Conservation (phyloP, 2,329 filamentous ascomycete species). For the Diaporthe capsici region DNA sequence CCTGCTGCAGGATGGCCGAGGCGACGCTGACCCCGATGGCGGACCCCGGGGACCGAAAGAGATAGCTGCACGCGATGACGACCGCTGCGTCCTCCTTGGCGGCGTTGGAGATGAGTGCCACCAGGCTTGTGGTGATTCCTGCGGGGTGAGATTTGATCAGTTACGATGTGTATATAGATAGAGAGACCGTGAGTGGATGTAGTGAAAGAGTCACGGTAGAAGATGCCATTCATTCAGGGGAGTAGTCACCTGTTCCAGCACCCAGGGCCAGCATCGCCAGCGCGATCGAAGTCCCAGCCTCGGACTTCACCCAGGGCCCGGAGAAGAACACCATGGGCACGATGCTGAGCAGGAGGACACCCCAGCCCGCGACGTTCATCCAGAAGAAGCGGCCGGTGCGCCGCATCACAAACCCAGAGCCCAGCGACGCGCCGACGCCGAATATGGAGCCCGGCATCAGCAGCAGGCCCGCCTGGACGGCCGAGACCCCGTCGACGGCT, state of each 20-base stretch:
- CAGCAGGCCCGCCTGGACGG: slow-evolving; percentile 74
- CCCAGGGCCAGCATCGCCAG: slow-evolving; percentile 64
- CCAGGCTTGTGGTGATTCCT: slow-evolving; percentile 79
- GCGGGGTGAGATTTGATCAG: slow-evolving; percentile 65
- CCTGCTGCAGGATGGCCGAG: slow-evolving; percentile 80
- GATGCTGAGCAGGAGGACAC: slow-evolving; percentile 66
- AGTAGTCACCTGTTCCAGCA: slow-evolving; percentile 52
- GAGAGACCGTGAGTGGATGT: not conserved
- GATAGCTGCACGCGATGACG: slow-evolving; percentile 83
- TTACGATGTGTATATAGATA: slow-evolving; percentile 34
- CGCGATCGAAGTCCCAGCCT: slow-evolving; percentile 68
- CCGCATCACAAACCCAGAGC: slow-evolving; percentile 77
- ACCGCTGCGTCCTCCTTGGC: slow-evolving; percentile 78
- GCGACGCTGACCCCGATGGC: slow-evolving; percentile 80
- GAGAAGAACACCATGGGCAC: slow-evolving; percentile 70
- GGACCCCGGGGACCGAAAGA: slow-evolving; percentile 85
- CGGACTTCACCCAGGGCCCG: slow-evolving; percentile 64
- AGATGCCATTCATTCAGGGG: not conserved
- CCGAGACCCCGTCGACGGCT: slow-evolving; percentile 74
- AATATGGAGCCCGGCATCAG: slow-evolving; percentile 76
- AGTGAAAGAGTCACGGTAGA: too few species aligned
- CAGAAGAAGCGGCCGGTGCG: slow-evolving; percentile 79
- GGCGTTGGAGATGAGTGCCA: slow-evolving; percentile 80
- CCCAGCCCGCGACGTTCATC: slow-evolving; percentile 73
- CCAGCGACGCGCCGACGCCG: slow-evolving; percentile 74